phyloP scores from a whole-genome alignment of 495 filamentous ascomycete species.

The Penicillium arizonense region DNA sequence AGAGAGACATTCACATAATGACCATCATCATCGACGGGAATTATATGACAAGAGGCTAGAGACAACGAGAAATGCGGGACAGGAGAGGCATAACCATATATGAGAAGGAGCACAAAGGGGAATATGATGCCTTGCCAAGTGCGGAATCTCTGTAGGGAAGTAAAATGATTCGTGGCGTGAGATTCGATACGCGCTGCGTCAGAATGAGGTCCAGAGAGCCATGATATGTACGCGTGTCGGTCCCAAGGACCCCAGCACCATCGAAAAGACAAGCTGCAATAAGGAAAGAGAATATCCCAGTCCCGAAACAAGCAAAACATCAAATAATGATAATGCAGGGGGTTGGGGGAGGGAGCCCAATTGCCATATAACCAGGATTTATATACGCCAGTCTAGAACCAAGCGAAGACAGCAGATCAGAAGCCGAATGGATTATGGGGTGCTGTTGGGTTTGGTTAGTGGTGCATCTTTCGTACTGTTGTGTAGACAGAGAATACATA shows the following conservation, averaged over 20 bases:
- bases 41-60: conserved; percentile 4
- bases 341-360: conserved; percentile 17
- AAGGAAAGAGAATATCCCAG: conserved; percentile 2
- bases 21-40: conserved; percentile 6
- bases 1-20: conserved; percentile 9
- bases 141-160: conserved; percentile 5
- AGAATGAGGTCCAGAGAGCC: conserved; percentile 11
- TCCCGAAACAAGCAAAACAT: conserved; percentile 3
- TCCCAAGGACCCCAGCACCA: conserved; percentile 9
- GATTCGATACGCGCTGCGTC: conserved; percentile 14
- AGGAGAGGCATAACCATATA: conserved; percentile 7
- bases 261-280: conserved; percentile 16
- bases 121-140: conserved; percentile 20
- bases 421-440: conserved; percentile 94
- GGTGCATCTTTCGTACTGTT: neutral
- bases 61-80: conserved; percentile 2
- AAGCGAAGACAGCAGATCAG: conserved; percentile 36
- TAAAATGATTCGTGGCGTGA: conserved; percentile 9
- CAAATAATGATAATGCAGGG: conserved; percentile 10
- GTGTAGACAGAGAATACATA: conserved; percentile 56
- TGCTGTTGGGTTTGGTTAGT: conserved; percentile 51
- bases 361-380: conserved; percentile 19
- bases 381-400: conserved; percentile 18
- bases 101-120: neutral
- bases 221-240: conserved; percentile 26